These are phyloP conservation scores for Pouteria campechiana DNA, from an alignment of 179 eudicot species.

Conservation along the genomic window DNA sequence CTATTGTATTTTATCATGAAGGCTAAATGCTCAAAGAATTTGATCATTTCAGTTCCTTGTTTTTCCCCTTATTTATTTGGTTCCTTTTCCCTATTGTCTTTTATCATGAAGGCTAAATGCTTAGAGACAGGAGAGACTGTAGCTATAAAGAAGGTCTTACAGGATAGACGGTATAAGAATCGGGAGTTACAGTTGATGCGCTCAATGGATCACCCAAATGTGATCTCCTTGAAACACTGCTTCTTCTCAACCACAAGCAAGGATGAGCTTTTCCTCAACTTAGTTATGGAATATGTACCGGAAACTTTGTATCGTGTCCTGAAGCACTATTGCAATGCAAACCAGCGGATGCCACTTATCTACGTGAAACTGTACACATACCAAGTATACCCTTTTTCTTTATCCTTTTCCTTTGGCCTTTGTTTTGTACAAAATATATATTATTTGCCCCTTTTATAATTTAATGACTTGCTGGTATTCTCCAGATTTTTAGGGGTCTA, in stretches of 20 bases:
- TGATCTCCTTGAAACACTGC: slow-evolving; percentile 79
- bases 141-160: slow-evolving; percentile 89
- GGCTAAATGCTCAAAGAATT: no score
- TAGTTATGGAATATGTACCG: slow-evolving; percentile 95
- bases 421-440: not conserved
- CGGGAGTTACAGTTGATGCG: slow-evolving; percentile 93
- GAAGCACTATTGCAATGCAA: slow-evolving; percentile 65
- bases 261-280: slow-evolving; percentile 85
- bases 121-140: slow-evolving; percentile 90
- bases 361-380: slow-evolving; percentile 84
- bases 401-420: not conserved
- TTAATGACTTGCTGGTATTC: not conserved
- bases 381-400: slow-evolving; percentile 34
- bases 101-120: slow-evolving; percentile 72
- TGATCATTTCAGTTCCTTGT: no score
- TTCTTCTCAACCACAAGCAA: slow-evolving; percentile 87
- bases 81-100: no score
- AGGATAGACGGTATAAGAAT: slow-evolving; percentile 85
- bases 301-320: slow-evolving; percentile 80
- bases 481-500: slow-evolving; percentile 75
- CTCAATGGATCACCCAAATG: slow-evolving; percentile 75
- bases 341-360: slow-evolving; percentile 87
- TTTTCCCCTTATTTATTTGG: not conserved
- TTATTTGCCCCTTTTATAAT: not conserved
- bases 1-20: no score